Evolutionary conservation across 345 rosid genomes (phyloP).

Genomic region (Salix suchowensis): DNA sequence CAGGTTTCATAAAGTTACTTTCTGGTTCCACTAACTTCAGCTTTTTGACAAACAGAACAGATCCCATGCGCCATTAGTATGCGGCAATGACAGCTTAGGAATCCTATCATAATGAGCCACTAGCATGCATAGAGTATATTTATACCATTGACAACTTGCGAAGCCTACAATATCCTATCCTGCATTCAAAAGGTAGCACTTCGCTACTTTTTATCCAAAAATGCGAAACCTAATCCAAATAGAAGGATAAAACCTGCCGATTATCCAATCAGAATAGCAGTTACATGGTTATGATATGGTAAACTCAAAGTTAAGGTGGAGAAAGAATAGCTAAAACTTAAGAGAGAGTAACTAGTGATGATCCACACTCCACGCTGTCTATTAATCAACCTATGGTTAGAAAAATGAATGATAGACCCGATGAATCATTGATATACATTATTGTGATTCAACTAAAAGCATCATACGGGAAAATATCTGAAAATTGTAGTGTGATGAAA

Average conservation of each 20-base stretch:
- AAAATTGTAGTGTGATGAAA: not conserved
- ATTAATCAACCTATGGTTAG: not conserved
- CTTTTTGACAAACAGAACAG: conserved; percentile 6
- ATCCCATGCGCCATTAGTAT: conserved; percentile 15
- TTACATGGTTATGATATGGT: not conserved
- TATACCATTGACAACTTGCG: not conserved
- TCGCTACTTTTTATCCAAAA: not conserved
- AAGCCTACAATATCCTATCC: not conserved
- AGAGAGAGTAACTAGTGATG: not conserved
- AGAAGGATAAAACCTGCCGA: no score
- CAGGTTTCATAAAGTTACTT: conserved; percentile 6
- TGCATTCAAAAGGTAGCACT: not conserved
- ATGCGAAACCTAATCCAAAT: not conserved
- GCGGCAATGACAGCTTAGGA: conserved; percentile 2
- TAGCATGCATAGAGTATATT: not conserved
- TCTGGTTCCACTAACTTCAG: conserved; percentile 6
- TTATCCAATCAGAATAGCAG: not conserved
- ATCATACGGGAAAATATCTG: not conserved
- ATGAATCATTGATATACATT: not conserved
- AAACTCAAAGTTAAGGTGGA: not conserved
- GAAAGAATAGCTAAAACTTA: not conserved
- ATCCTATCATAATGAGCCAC: not conserved
- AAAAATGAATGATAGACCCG: not conserved
- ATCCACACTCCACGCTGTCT: not conserved
- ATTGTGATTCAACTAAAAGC: not conserved